Evolutionary conservation across 768 basidiomycete species (phyloP).

Genomic region (Baorangia bicolor): DNA sequence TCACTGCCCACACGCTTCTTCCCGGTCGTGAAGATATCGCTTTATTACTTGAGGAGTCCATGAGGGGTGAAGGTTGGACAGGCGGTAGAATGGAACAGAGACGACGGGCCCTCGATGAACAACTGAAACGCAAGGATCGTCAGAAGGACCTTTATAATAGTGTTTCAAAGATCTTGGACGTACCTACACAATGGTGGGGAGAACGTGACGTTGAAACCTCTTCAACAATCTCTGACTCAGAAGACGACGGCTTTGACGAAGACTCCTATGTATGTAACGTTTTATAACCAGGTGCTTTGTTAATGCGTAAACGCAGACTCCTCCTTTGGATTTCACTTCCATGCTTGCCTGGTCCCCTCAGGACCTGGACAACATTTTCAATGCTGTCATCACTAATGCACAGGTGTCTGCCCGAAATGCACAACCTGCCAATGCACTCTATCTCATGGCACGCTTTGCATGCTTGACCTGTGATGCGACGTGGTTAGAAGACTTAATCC

Average conservation of each 20-base stretch:
- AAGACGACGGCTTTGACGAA: constrained; percentile 50
- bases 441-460: constrained; percentile 92
- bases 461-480: constrained; percentile 84
- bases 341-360: constrained; percentile 94
- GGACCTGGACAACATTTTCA: constrained; percentile 73
- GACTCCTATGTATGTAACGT: constrained; percentile 44
- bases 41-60: constrained; percentile 83
- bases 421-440: constrained; percentile 89
- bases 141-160: constrained; percentile 57
- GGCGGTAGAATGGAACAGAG: constrained; percentile 74
- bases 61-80: constrained; percentile 82
- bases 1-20: constrained; percentile 78
- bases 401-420: constrained; percentile 68
- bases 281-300: background rate
- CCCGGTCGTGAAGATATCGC: constrained; percentile 85
- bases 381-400: constrained; percentile 77
- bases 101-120: constrained; percentile 58
- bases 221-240: constrained; percentile 46
- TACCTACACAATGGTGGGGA: constrained; percentile 68
- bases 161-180: constrained; percentile 54
- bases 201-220: constrained; percentile 43
- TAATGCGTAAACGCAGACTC: constrained; percentile 50
- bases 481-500: constrained; percentile 91
- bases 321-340: constrained; percentile 69
- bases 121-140: constrained; percentile 50